A percentile compares a stretch with the other conserved stretches of the same genome.
Evolutionary conservation across 352 stramenopile species (phyloP).

Genomic region (Blastocystis sp.): DNA sequence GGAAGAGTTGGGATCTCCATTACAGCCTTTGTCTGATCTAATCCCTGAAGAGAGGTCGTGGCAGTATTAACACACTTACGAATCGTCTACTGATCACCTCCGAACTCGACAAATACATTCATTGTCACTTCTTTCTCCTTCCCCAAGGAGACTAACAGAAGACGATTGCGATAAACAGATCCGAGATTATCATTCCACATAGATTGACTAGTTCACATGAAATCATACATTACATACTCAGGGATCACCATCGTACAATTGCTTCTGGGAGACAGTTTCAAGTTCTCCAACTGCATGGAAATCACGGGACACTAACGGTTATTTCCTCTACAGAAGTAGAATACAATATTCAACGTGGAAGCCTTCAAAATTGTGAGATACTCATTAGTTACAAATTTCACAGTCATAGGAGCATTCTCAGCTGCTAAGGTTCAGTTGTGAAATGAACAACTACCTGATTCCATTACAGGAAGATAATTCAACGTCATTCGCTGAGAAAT

Average conservation of each 20-base stretch:
- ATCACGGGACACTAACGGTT: conserved; percentile 13
- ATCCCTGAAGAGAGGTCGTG: neutral
- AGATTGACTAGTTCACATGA: neutral
- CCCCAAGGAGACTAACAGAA: conserved; percentile 44
- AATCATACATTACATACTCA: neutral
- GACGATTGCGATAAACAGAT: conserved; percentile 12
- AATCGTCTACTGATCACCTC: neutral
- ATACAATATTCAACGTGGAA: conserved; percentile 41
- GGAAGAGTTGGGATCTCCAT: conserved; percentile 42
- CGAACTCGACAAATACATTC: neutral
- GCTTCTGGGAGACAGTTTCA: conserved; percentile 35
- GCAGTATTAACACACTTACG: conserved; percentile 57
- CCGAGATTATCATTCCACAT: conserved; percentile 57
- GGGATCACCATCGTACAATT: conserved; percentile 53
- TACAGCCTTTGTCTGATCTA: conserved; percentile 36
- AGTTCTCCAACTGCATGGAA: conserved; percentile 26
- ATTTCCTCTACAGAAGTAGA: neutral
- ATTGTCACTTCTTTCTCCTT: conserved; percentile 38
- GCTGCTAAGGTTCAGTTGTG: neutral
- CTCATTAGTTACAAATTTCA: conserved; percentile 59
- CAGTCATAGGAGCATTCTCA: conserved; percentile 9
- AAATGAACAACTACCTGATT: neutral
- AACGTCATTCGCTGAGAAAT: conserved; percentile 59
- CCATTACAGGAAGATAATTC: conserved; percentile 11
- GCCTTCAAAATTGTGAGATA: conserved; percentile 47